Conservation (phyloP, 2,329 filamentous ascomycete species). For the Sporothrix euskadiensis region DNA sequence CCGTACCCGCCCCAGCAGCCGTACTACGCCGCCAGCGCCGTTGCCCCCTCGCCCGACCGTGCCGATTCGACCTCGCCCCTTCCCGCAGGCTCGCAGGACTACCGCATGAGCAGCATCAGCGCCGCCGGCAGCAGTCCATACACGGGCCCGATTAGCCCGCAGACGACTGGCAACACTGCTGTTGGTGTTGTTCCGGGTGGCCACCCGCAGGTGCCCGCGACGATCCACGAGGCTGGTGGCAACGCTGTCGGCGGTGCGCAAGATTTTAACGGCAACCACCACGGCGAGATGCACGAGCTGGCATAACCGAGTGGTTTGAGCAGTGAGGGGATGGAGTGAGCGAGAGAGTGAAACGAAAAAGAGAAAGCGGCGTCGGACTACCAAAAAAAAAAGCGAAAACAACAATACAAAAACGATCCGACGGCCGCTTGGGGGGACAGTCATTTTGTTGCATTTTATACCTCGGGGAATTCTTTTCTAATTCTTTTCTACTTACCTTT, state of each 20-base stretch:
- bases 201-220: constrained; percentile 29
- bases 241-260: constrained; percentile 23
- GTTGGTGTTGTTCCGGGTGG: not conserved
- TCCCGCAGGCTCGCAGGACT: constrained; percentile 21
- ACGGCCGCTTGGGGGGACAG: not conserved
- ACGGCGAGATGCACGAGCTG: constrained; percentile 32
- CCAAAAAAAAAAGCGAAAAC: not conserved
- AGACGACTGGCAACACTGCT: constrained; percentile 26
- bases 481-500: not conserved
- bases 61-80: constrained; percentile 27
- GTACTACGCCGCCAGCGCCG: constrained; percentile 24
- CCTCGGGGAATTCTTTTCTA: not conserved
- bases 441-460: constrained; percentile 12
- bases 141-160: constrained; percentile 27
- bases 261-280: constrained; percentile 30
- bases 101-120: constrained; percentile 30
- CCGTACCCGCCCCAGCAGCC: constrained; percentile 16
- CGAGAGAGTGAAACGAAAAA: not conserved
- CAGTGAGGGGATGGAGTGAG: not conserved
- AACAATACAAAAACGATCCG: not conserved
- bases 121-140: constrained; percentile 13
- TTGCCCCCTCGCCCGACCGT: constrained; percentile 25
- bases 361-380: not conserved
- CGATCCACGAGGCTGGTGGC: constrained; percentile 32
- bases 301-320: constrained; percentile 20